phyloP scores from a whole-genome alignment of 148 eudicot genomes.

The Fagopyrum tataricum region DNA sequence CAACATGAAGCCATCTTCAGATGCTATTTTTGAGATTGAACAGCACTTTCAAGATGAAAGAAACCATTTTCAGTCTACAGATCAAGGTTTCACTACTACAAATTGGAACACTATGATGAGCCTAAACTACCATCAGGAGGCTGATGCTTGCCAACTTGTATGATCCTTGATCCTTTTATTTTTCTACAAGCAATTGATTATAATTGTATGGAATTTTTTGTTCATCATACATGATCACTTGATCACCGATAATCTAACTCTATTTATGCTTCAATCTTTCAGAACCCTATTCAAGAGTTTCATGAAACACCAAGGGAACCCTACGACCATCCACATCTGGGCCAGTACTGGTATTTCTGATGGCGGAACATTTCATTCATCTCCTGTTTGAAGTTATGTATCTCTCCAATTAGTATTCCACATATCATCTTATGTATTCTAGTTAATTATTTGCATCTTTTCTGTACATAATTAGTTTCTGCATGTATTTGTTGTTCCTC shows the following conservation, averaged over 20 bases:
- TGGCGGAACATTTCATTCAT: neutral
- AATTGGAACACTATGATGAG: constrained; percentile 18
- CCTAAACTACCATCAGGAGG: constrained; percentile 19
- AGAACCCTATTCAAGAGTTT: constrained; percentile 8
- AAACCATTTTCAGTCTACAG: neutral
- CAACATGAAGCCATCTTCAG: neutral
- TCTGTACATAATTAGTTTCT: neutral
- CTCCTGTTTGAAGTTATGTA: neutral
- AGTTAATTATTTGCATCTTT: neutral
- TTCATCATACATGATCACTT: neutral
- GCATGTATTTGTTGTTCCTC: neutral
- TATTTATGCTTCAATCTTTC: neutral
- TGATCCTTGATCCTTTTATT: neutral
- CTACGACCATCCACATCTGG: neutral
- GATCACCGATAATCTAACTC: neutral
- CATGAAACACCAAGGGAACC: neutral
- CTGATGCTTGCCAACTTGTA: neutral
- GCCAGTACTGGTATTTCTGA: constrained; percentile 4
- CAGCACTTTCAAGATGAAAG: neutral
- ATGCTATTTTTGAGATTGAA: constrained; percentile 1
- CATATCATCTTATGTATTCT: neutral
- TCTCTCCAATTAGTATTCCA: neutral
- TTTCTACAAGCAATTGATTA: neutral
- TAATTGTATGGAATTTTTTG: neutral
- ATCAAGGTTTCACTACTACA: neutral